phyloP scores from a whole-genome alignment of 768 basidiomycete species.

The Boletus reticulatus region DNA sequence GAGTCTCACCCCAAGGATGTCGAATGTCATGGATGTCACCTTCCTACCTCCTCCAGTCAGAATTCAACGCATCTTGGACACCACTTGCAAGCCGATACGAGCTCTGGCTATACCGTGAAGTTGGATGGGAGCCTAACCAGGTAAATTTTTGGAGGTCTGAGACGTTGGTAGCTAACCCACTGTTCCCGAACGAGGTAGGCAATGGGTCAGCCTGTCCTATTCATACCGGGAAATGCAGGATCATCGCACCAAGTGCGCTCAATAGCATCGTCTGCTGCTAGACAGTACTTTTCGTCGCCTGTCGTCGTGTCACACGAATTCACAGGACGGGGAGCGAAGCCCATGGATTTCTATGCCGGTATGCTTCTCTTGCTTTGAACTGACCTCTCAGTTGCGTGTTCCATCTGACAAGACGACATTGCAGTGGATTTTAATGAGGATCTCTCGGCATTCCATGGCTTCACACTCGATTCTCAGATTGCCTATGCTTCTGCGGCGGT shows the following conservation, averaged over 20 bases:
- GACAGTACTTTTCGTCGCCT: conserved; percentile 74
- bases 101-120: conserved; percentile 90
- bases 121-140: conserved; percentile 71
- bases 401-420: not conserved
- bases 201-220: conserved; percentile 81
- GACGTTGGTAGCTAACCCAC: conserved; percentile 4
- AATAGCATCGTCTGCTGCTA: conserved; percentile 86
- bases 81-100: conserved; percentile 73
- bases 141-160: conserved; percentile 33
- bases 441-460: conserved; percentile 90
- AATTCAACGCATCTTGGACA: conserved; percentile 68
- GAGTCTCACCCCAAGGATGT: conserved; percentile 86
- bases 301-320: conserved; percentile 54
- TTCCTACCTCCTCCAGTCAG: conserved; percentile 72
- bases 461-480: conserved; percentile 82
- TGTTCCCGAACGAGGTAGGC: conserved; percentile 15
- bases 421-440: conserved; percentile 95
- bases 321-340: conserved; percentile 40
- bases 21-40: conserved; percentile 97
- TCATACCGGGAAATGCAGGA: conserved; percentile 97
- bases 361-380: conserved; percentile 17
- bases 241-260: conserved; percentile 92
- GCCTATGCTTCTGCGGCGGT: conserved; percentile 71
- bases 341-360: conserved; percentile 89
- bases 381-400: not conserved